Evolutionary conservation across 2,329 filamentous ascomycete genomes (phyloP), one percentile per base, ranked within the genome.

Genomic region (Ophiostoma triangulosporum): DNA sequence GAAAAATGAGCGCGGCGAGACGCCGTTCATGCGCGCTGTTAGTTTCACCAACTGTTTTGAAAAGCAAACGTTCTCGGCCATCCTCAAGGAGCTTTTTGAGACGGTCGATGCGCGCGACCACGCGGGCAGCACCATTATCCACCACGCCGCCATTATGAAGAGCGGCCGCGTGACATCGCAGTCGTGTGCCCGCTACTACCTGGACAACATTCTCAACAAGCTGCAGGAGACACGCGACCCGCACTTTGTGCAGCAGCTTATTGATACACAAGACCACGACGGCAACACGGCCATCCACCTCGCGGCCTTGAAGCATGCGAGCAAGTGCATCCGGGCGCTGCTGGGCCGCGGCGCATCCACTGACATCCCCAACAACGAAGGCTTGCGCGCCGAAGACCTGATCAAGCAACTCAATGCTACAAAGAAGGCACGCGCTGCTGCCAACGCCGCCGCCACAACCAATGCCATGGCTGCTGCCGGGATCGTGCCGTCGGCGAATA

Each of bases 21-120:
- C 93, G 0, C 91, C 93, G 0, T 78, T 98, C 33, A 96, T 98
- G 80, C 84, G 90, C 43, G 86, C 88, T 6, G 90, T 97, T 54
- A 80, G 94, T 64, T 98, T 97, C 67, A 97, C 91, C 46, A 98
- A 98, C 67, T 95, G 93, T 65, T 93, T 84, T 66, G 93, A 97
- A 66, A 95, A 93, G 69, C 81, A 88, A 60, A 90, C 88, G 0
- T 96, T 97, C 70, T 86, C 88, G 0, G 77, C 78, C 22, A 82
- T 98, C 54, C 81, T 95, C 61, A 85, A 86, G 59, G 81, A 95
- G 58, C 77, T 98, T 4, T 81, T 90, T 51, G 80, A 84, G 35
- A 96, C 91, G 0, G 81, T 95, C 36, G 83, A 84, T 52, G 80
- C 81, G 56, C 78, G 85, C 22, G 93, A 98, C 64, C 82, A 80